A percentile compares a stretch with the other conserved stretches of the same genome.
Evolutionary conservation across 208 protist genomes (phyloP).

Genomic region (Borovskyia barvae): DNA sequence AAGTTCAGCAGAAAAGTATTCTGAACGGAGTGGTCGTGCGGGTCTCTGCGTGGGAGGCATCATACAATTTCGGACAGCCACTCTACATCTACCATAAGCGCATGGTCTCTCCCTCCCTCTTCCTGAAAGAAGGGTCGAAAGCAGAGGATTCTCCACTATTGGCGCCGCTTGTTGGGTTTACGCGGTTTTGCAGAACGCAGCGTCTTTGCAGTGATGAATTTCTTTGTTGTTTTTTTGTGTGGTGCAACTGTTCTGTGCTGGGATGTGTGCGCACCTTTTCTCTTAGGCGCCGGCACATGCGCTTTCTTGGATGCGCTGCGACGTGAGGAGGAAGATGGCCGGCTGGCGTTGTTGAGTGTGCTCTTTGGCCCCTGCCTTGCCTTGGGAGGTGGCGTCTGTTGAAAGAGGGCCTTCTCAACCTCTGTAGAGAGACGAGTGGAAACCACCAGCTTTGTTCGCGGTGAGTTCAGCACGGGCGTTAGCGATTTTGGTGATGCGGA

Average conservation of each 20-base stretch:
- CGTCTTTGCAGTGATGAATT: conserved; percentile 27
- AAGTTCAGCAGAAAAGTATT: too few species aligned
- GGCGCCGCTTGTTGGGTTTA: neutral
- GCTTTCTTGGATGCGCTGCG: too few species aligned
- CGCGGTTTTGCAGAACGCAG: conserved; percentile 4
- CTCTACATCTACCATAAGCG: too few species aligned
- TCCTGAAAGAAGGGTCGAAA: too few species aligned
- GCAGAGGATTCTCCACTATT: neutral
- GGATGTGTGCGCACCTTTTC: too few species aligned
- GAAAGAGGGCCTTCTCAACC: conserved; percentile 25
- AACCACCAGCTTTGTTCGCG: conserved; percentile 6
- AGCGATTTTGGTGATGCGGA: conserved; percentile 1
- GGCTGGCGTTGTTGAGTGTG: too few species aligned
- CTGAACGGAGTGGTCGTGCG: too few species aligned
- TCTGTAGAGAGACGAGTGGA: conserved; percentile 27
- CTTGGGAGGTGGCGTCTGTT: neutral
- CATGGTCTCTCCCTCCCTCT: neutral
- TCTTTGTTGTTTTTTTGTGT: conserved; percentile 3
- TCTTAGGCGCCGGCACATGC: too few species aligned
- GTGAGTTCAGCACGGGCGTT: neutral
- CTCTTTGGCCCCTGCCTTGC: neutral
- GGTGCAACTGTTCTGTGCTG: neutral
- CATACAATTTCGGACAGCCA: too few species aligned
- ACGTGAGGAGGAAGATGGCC: too few species aligned
- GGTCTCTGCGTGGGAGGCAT: too few species aligned